Base-by-base conservation (phyloP, 2,329 filamentous ascomycete species). In the Trichophyton rubrum region DNA sequence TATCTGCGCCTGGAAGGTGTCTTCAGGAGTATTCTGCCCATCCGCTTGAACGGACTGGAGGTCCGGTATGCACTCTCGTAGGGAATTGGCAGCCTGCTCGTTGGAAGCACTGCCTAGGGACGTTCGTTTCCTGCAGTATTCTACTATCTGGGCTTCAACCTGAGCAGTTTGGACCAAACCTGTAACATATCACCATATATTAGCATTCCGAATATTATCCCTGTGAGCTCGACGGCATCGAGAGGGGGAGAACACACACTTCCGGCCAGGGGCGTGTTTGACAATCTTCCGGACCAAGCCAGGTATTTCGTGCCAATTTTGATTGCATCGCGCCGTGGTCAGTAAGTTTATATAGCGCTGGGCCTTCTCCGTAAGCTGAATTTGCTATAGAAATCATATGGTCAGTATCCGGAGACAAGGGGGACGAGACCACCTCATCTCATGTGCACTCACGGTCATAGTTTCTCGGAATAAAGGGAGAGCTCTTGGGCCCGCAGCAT, bases 201-300 rank as follows among this genome's bases (percentile, higher is more conserved):
- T 13, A 59, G 24, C 45, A 11, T 30, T 33, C 38, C 17, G 20
- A 62, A 57, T 63, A 27, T 2, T 27, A 7, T 11, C 17, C 9
- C 8, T 24, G 8, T 30, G 45, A 11, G 45, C 45, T 15, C 45
- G 9, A 38, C 9, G 33, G 33, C 3, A 49, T 45, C 22, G 22
- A 8, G 33, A 30, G 27, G 27, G 27, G 30, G n/a, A 17, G n/a
- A 45, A 49, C 57, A 9, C 86, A 96, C 92, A 96, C 75, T 83
- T 83, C 73, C 89, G 84, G 63, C 88, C 83, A 45, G 90, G 87
- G 67, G 90, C 89, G 81, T 99, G 92, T 75, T 99, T 97, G 70
- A 87, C 88, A 69, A 97, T 82, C 76, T 99, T 99, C 72, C 92
- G 85, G 68, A 93, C 86, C 64, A 95, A 82, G 76, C 97, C 92